These are phyloP conservation scores for Penicillium lagena DNA, from an alignment of 495 filamentous ascomycete species.

Conservation along the genomic window DNA sequence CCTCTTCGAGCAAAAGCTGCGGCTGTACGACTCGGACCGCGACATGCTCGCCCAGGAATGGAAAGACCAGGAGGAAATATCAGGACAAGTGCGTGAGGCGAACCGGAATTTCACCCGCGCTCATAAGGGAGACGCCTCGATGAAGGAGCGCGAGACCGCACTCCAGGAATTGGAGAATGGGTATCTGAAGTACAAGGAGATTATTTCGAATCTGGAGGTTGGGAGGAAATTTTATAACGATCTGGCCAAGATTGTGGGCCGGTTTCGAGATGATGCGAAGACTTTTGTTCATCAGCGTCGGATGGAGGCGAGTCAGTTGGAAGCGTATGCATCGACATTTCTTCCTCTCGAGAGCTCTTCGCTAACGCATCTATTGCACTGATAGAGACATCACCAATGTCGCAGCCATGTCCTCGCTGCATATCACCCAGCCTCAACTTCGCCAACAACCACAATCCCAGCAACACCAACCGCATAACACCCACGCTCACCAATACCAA, in stretches of 20 bases:
- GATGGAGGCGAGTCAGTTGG: conserved; percentile 71
- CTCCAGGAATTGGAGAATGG: conserved; percentile 87
- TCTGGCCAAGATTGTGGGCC: conserved; percentile 72
- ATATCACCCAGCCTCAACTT: conserved; percentile 41
- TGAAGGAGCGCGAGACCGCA: conserved; percentile 74
- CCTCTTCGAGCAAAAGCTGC: conserved; percentile 77
- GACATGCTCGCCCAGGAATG: conserved; percentile 64
- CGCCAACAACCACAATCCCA: conserved; percentile 20
- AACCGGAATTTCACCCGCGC: conserved; percentile 71
- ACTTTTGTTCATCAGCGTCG: conserved; percentile 74
- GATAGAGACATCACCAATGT: conserved; percentile 54
- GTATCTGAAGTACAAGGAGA: conserved; percentile 91
- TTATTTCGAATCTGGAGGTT: conserved; percentile 80
- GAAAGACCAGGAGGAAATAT: conserved; percentile 67
- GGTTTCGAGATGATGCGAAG: conserved; percentile 71
- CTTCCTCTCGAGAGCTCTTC: too few species aligned
- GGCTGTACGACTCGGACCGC: conserved; percentile 70
- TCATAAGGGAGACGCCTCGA: conserved; percentile 64
- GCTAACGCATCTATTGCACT: neutral
- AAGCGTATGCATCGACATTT: conserved; percentile 45
- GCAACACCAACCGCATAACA: conserved; percentile 13
- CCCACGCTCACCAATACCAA: conserved; percentile 11
- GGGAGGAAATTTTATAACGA: conserved; percentile 97
- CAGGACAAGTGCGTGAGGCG: conserved; percentile 59
- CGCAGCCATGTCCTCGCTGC: conserved; percentile 53